Conservation (phyloP, 768 basidiomycete species). For the Chalciporus piperatus region DNA sequence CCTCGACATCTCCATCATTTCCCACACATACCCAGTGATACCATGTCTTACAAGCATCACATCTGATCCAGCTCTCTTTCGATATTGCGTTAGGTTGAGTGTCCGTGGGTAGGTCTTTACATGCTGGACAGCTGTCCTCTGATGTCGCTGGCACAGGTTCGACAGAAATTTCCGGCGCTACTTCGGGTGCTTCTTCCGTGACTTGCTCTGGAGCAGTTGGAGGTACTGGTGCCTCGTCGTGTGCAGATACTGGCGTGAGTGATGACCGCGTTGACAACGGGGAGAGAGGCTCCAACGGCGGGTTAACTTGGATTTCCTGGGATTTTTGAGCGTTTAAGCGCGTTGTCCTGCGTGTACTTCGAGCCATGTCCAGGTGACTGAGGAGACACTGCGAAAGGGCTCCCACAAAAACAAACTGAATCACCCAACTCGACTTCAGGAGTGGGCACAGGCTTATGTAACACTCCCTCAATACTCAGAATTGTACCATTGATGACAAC, state of each 20-base stretch:
- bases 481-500: no score
- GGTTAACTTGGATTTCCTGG: conserved; percentile 33
- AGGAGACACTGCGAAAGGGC: conserved; percentile 8
- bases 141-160: conserved; percentile 10
- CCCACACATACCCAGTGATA: conserved; percentile 83
- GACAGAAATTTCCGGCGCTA: conserved; percentile 9
- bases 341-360: conserved; percentile 41
- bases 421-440: conserved; percentile 8
- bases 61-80: conserved; percentile 80
- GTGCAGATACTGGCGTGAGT: conserved; percentile 25
- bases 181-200: conserved; percentile 14
- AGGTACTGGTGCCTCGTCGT: conserved; percentile 14
- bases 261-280: conserved; percentile 30
- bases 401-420: conserved; percentile 3
- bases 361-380: conserved; percentile 37
- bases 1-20: conserved; percentile 58
- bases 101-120: conserved; percentile 35
- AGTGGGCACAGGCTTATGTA: conserved; percentile 19
- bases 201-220: conserved; percentile 13
- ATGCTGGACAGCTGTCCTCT: conserved; percentile 49
- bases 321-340: conserved; percentile 37
- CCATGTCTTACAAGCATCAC: conserved; percentile 80
- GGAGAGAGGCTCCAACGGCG: conserved; percentile 30
- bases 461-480: conserved; percentile 21
- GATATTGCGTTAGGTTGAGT: conserved; percentile 38